A percentile compares a stretch with the other conserved stretches of the same genome.
These are phyloP conservation scores for Raphanus raphanistrum DNA, from an alignment of 345 rosid genomes.

Conservation along the genomic window DNA sequence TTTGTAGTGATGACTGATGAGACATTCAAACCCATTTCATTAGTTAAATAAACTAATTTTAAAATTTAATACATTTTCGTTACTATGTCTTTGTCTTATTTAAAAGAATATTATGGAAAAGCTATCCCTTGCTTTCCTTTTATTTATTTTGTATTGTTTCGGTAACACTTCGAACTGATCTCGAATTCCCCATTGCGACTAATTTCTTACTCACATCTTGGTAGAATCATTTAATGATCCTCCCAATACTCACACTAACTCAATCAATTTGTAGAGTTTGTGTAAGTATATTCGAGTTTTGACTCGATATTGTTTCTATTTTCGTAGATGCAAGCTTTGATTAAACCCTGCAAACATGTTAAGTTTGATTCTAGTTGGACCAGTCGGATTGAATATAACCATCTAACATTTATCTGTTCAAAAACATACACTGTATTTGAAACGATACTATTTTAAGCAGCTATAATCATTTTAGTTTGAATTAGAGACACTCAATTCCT, in stretches of 20 bases:
- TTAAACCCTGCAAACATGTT: constrained; percentile 24
- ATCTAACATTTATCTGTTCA: background rate
- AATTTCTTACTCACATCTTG: constrained; percentile 8
- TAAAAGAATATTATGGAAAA: background rate
- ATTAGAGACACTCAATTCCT: background rate
- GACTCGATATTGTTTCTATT: constrained; percentile 31
- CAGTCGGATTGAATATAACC: constrained; percentile 19
- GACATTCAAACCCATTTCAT: constrained; percentile 14
- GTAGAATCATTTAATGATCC: constrained; percentile 8
- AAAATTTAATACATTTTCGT: too few species aligned
- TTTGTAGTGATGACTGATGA: constrained; percentile 18
- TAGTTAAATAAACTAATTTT: background rate
- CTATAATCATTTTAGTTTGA: constrained; percentile 5
- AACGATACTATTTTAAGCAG: background rate
- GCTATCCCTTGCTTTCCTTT: constrained; percentile 1
- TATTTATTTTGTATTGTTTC: background rate
- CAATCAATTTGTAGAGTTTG: constrained; percentile 1
- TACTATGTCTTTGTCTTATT: too few species aligned
- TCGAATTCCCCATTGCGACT: constrained; percentile 15
- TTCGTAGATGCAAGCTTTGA: constrained; percentile 23
- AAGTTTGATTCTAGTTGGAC: constrained; percentile 20
- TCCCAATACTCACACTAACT: background rate
- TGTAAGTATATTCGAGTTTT: constrained; percentile 2
- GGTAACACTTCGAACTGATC: constrained; percentile 21
- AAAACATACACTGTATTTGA: background rate